Evolutionary conservation across 306 rosid species (phyloP), one percentile per base, ranked within the genome.

Genomic region (Hippophae rhamnoides): DNA sequence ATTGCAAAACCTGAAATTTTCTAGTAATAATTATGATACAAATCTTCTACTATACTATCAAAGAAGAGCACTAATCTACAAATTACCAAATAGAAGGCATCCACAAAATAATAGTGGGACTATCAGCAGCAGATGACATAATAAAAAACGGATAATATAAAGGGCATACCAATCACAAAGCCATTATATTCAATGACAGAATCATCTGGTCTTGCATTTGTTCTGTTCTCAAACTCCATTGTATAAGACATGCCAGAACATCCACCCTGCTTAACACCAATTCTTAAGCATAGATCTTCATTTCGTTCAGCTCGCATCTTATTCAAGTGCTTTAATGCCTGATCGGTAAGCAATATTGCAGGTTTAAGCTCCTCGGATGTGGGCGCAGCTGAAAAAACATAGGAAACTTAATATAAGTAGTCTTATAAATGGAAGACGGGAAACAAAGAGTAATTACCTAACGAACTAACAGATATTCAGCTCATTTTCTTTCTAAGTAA

Each of bases 181-280:
- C 95, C 95, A 27, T 83, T 69, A 65, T 81, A 92, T 63, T 92
- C 95, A 61, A 92, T 87, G 70, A 85, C 9, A 51, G 98, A 92
- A 66, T 92, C 98, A 54, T 85, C 89, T 3, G 93, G 84, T 74
- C 89, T 82, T 45, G 83, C 52, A 23, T 85, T 87, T 47, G 74
- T 80, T 77, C 68, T 83, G 60, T 78, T 80, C 82, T 87, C 96
- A 9, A 92, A 87, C 65, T 87, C 95, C 98, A 92, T 87, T 5
- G 84, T 74, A 78, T 92, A 92, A 46, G 98, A 92, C 96, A 92
- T 85, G 66, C 98, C 98, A 14, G 98, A 90, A 85, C 98, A 90
- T 8, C 98, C 98, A 76, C 98, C 98, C 67, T 90, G 98, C 65
- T 78, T 92, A 57, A 92, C 96, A 52, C 98, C 96, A 73, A 87